Percentiles rank a stretch among this genome's conserved stretches.
Conservation (phyloP, 164 flowering plant genomes). For the Akebia trifoliata region DNA sequence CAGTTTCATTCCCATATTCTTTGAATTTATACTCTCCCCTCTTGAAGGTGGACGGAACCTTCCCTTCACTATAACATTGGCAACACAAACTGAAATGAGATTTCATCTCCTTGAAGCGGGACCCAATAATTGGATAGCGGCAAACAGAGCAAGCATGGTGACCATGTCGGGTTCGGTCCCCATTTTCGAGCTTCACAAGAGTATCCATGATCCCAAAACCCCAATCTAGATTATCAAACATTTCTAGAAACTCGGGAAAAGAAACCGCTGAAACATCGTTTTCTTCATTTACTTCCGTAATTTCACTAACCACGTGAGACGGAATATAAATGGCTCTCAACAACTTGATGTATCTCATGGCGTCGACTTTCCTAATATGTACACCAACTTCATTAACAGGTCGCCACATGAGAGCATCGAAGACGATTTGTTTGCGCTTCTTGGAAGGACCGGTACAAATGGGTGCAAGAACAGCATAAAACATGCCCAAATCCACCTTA, state of each 20-base stretch:
- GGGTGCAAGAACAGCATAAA: conserved; percentile 85
- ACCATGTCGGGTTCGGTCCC: conserved; percentile 83
- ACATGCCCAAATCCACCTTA: conserved; percentile 83
- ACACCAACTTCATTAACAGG: conserved; percentile 57
- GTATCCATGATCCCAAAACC: conserved; percentile 86
- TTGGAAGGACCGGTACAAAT: conserved; percentile 69
- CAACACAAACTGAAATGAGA: conserved; percentile 72
- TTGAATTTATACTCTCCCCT: conserved; percentile 77
- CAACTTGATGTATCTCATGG: conserved; percentile 53
- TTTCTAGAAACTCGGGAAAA: conserved; percentile 57
- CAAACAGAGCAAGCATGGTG: conserved; percentile 64
- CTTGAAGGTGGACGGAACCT: conserved; percentile 79
- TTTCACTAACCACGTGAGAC: conserved; percentile 57
- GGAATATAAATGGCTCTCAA: conserved; percentile 83
- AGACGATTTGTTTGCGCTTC: conserved; percentile 67
- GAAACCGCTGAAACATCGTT: conserved; percentile 50
- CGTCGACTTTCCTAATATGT: conserved; percentile 63
- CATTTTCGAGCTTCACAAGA: conserved; percentile 73
- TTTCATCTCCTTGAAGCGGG: conserved; percentile 82
- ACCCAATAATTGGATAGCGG: conserved; percentile 84
- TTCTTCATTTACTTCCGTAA: conserved; percentile 73
- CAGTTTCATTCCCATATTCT: conserved; percentile 72
- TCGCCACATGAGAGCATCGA: conserved; percentile 85
- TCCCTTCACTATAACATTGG: conserved; percentile 93
- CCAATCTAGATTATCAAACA: conserved; percentile 94